Evolutionary conservation across 768 basidiomycete genomes (phyloP), one percentile per base, ranked within the genome.

Genomic region (Russula ochroleuca): DNA sequence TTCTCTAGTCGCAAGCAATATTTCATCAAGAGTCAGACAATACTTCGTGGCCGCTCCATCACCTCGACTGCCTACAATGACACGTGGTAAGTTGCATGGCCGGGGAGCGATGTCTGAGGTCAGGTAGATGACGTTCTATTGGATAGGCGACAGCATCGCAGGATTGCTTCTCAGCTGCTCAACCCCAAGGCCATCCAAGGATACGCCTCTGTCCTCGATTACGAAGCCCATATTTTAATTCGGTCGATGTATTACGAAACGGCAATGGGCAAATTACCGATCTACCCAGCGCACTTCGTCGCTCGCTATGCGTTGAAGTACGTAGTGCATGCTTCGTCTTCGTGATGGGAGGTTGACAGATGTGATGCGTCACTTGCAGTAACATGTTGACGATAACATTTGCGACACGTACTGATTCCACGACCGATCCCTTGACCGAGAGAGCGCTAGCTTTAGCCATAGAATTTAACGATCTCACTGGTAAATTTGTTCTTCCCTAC

Each of bases 301-400:
- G 77, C 77, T 35, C 75, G 78, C n/a, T 78, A 67, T 53, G 64
- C 70, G 1, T 67, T 73, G 55, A 73, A 72, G 69, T 68, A 40
- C 43, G 67, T 66, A 7, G 33, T 33, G 17, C 28, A 19, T 31
- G 14, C 38, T 49, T 21, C 17, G 49, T 54, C 15, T 48, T 17
- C 2, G 48, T 17, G 15, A 13, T 5, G 33, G 35, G 40, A 21
- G 17, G 45, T 63, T 70, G 13, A 66, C 49, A 52, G 8, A 25
- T n/a, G 50, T 7, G 67, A 41, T 43, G 43, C 73, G n/a, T n/a
- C 31, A 11, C 15, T 33, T 38, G 0, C 40, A 79, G 78, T 70
- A 80, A 80, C 66, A 81, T 81, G 77, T 72, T 81, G 13, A 75
- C 74, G 0, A 74, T 80, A 48, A 71, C 74, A 51, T 80, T 80